Evolutionary conservation across 495 filamentous ascomycete genomes (phyloP).

Genomic region (Filosporella fistucella): DNA sequence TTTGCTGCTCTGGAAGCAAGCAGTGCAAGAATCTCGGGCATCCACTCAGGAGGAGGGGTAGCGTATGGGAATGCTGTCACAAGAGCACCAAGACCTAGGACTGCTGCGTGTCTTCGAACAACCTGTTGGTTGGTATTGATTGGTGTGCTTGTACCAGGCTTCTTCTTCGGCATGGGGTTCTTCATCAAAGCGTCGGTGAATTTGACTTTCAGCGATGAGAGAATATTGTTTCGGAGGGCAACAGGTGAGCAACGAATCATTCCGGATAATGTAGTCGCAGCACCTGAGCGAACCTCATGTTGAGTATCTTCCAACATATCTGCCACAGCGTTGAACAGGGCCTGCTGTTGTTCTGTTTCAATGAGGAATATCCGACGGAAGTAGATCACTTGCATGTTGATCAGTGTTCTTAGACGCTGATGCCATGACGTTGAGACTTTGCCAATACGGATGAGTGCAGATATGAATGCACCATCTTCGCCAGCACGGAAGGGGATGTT

Average conservation of each 20-base stretch:
- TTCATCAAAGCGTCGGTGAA: conserved; percentile 72
- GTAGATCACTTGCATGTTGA: conserved; percentile 99
- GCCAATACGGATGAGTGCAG: conserved; percentile 82
- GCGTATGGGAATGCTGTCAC: conserved; percentile 97
- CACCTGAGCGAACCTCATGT: conserved; percentile 91
- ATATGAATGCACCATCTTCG: conserved; percentile 79
- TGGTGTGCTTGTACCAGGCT: conserved; percentile 58
- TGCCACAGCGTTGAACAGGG: conserved; percentile 83
- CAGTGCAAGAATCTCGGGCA: conserved; percentile 86
- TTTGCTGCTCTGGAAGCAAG: conserved; percentile 80
- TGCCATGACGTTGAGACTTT: conserved; percentile 89
- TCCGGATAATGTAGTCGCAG: conserved; percentile 84
- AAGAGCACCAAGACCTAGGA: conserved; percentile 84
- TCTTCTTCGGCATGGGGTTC: conserved; percentile 83
- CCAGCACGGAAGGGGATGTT: conserved; percentile 91
- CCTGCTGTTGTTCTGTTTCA: conserved; percentile 65
- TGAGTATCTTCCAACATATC: conserved; percentile 91
- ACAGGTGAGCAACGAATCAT: conserved; percentile 98
- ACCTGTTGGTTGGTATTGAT: conserved; percentile 73
- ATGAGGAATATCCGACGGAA: conserved; percentile 97
- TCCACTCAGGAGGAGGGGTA: conserved; percentile 87
- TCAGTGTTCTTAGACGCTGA: conserved; percentile 90
- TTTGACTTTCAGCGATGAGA: conserved; percentile 67
- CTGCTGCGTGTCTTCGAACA: conserved; percentile 81
- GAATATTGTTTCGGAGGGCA: conserved; percentile 67